Evolutionary conservation across 139 green algal species (phyloP), one percentile per base, ranked within the genome.

Genomic region (Pleodorina starrii): DNA sequence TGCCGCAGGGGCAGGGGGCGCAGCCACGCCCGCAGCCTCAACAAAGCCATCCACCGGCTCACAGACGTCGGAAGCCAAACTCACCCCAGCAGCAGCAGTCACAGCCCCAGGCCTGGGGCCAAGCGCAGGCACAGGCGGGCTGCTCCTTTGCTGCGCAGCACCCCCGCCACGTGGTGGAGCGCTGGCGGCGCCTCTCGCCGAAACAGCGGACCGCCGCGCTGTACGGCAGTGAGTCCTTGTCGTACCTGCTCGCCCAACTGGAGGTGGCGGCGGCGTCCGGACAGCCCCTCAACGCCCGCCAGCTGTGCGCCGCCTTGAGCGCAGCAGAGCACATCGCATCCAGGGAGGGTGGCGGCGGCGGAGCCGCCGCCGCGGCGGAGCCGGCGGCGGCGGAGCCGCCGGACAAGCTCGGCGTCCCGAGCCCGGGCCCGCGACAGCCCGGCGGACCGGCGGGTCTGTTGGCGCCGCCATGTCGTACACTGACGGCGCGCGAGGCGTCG

Each of bases 251-350:
- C 23, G 19, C 27, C 32, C 57, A 4, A 2, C 80, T 76, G 80
- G n/a, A 25, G 46, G 16, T 44, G 32, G 63, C 32, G 63, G 63
- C 2, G n/a, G n/a, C n/a, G n/a, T n/a, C n/a, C n/a, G n/a, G n/a
- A n/a, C n/a, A n/a, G n/a, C 63, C 72, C 25, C 83, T 88, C 68
- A 88, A 81, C 36, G 21, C 83, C 7, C 35, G 40, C 2, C 83
- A 88, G 83, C 68, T 88, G 32, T 72, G 68, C 27, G 83, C 68
- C 32, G 68, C 36, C 9, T 54, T 88, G 7, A 73, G 43, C 35
- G 59, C 68, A 1, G 83, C 68, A 1, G 83, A 73, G 44, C 69
- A 46, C 35, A 38, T 88, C 12, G 82, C 82, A 6, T 12, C 54
- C 6, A 68, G 38, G 36, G 23, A 73, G 5, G 50, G 16, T 14